A percentile compares a stretch with the other conserved stretches of the same genome.
Evolutionary conservation across 306 rosid species (phyloP).

Genomic region (Rubus parviflorus): DNA sequence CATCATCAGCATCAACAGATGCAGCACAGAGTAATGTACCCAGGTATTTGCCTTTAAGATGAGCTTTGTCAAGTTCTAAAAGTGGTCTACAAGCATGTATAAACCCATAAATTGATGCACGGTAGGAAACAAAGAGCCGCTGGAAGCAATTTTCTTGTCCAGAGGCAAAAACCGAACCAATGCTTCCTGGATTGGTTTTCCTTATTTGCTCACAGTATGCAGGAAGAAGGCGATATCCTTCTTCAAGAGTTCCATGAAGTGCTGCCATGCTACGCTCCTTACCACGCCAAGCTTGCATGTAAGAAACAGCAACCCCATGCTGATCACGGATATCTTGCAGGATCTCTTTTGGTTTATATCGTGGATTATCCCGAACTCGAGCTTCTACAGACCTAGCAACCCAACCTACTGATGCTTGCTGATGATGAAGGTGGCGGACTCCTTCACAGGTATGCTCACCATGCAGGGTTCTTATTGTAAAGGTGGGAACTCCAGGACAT

Average conservation of each 20-base stretch:
- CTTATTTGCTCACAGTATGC: conserved; percentile 88
- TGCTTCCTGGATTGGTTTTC: conserved; percentile 92
- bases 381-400: conserved; percentile 99
- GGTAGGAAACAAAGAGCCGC: conserved; percentile 77
- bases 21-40: conserved; percentile 88
- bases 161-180: conserved; percentile 85
- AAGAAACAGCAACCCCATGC: conserved; percentile 98
- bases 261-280: conserved; percentile 99
- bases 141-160: conserved; percentile 95
- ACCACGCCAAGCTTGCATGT: conserved; percentile 99
- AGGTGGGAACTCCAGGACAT: conserved; percentile 95
- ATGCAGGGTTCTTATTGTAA: conserved; percentile 86
- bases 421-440: conserved; percentile 92
- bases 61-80: conserved; percentile 88
- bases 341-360: conserved; percentile 91
- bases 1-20: conserved; percentile 90
- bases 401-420: conserved; percentile 99
- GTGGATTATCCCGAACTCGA: conserved; percentile 93
- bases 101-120: conserved; percentile 92
- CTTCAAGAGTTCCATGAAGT: conserved; percentile 98
- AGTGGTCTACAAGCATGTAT: conserved; percentile 97
- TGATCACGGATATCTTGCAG: conserved; percentile 91
- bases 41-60: conserved; percentile 88
- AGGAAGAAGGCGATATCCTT: conserved; percentile 91
- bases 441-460: conserved; percentile 97